Evolutionary conservation across 2,329 filamentous ascomycete genomes (phyloP), one percentile per base, ranked within the genome.

Genomic region (Botrytis paeoniae): DNA sequence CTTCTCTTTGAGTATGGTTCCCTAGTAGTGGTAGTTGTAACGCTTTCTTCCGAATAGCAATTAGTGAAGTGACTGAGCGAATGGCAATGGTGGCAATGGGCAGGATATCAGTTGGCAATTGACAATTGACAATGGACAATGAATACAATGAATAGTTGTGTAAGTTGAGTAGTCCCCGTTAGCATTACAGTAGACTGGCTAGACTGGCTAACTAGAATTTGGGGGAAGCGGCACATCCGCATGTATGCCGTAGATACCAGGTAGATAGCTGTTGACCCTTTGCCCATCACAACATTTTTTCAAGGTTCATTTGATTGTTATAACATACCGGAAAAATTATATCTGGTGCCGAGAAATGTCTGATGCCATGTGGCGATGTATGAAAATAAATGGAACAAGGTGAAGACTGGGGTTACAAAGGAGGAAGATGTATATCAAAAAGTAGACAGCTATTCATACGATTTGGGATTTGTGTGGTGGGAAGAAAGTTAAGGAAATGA

Each of bases 291-390:
- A 41, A 16, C 35, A 16, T 10, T 62, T 62, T 41, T 29, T 41
- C 60, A 41, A 41, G 35, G 25, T 43, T 54, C 51, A 54, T 54
- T 29, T 43, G 62, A 8, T 22, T 45, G 41, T 25, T 35, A 45
- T 45, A 57, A 57, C 57, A n/a, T 32, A 39, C 20, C 69, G 70
- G 61, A 66, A 71, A 59, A 66, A 59, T 66, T 59, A 25, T 1
- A 57, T 41, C 35, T 45, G 12, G 14, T 22, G 35, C 20, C 35
- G 61, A 45, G 16, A 8, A 39, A 48, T 18, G 35, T 48, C 16
- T 59, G 37, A 20, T 45, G 61, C 61, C 39, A 59, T 66, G 22
- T 48, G 37, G 48, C 45, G 14, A 54, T 41, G 32, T 16, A 20
- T 22, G 37, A 71, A 29, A 43, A 57, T 6, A 22, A 41, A 25